A percentile compares a stretch with the other conserved stretches of the same genome.
Evolutionary conservation across 441 rosid genomes (phyloP).

Genomic region (Hypseocharis bilobata): DNA sequence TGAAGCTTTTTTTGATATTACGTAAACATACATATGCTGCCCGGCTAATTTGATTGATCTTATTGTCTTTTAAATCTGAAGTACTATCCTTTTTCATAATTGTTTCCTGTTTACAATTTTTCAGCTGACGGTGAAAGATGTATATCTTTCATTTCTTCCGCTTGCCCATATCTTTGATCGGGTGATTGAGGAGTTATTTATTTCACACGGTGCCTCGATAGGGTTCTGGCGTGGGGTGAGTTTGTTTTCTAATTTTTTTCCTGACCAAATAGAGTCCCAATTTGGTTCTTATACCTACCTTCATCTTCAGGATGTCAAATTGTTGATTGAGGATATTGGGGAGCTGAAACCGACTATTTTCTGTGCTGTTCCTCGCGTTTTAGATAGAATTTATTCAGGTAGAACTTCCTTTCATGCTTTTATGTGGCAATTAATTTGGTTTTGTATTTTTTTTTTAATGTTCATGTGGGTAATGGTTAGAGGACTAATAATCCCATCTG

Average conservation of each 20-base stretch:
- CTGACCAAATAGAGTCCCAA: constrained; percentile 10
- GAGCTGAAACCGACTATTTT: constrained; percentile 82
- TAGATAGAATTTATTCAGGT: constrained; percentile 77
- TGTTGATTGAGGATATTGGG: constrained; percentile 77
- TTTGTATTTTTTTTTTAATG: no score
- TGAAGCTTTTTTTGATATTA: no score
- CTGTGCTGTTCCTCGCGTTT: constrained; percentile 96
- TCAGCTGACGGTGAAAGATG: constrained; percentile 61
- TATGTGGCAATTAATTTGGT: background rate
- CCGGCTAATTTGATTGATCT: background rate
- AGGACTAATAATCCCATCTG: no score
- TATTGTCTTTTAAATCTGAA: background rate
- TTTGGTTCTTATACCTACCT: background rate
- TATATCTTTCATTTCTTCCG: constrained; percentile 88
- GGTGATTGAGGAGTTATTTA: constrained; percentile 69
- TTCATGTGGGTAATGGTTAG: no score
- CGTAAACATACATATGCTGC: background rate
- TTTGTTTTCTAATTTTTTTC: background rate
- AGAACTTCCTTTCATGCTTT: constrained; percentile 13
- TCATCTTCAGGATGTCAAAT: constrained; percentile 63
- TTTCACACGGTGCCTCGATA: constrained; percentile 62
- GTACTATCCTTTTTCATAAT: background rate
- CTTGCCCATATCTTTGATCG: constrained; percentile 95
- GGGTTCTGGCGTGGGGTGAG: constrained; percentile 81
- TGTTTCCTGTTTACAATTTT: constrained; percentile 20